A percentile compares a stretch with the other conserved stretches of the same genome.
phyloP scores from a whole-genome alignment of 2,329 filamentous ascomycete genomes.

The Sarocladium brachiariae region DNA sequence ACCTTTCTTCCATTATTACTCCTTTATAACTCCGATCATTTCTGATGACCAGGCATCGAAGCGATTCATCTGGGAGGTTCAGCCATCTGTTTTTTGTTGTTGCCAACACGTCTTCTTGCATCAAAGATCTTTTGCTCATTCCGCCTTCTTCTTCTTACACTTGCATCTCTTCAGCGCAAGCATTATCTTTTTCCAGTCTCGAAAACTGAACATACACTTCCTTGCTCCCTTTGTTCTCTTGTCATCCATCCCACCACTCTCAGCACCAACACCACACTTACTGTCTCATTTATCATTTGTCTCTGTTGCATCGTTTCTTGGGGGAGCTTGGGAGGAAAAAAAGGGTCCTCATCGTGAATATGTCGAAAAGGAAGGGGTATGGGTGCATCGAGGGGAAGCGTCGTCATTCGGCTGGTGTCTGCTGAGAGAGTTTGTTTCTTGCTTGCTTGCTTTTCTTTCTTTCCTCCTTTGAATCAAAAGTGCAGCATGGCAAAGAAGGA shows the following conservation, averaged over 20 bases:
- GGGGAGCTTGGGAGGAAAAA: not conserved
- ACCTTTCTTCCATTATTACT: not conserved
- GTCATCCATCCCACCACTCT: not conserved
- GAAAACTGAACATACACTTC: too few species aligned
- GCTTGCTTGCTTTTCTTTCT: too few species aligned
- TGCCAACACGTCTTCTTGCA: slow-evolving; percentile 3
- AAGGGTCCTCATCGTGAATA: too few species aligned
- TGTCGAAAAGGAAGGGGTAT: not conserved
- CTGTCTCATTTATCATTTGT: not conserved
- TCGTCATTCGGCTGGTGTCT: not conserved
- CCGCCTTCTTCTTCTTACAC: not conserved
- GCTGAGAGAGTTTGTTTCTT: too few species aligned
- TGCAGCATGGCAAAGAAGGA: not conserved
- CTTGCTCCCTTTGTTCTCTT: not conserved
- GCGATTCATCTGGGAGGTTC: not conserved
- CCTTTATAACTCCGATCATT: not conserved
- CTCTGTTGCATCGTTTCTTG: slow-evolving; percentile 1
- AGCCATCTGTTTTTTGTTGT: slow-evolving; percentile 6
- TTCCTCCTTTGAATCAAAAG: not conserved
- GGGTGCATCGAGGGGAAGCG: not conserved
- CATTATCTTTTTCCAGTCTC: not conserved
- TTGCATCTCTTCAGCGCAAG: not conserved
- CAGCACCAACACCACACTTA: too few species aligned
- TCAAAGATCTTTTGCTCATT: not conserved
- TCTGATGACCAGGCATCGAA: not conserved